Base-by-base conservation (phyloP, 2,329 filamentous ascomycete genomes). In the Xylaria multiplex region DNA sequence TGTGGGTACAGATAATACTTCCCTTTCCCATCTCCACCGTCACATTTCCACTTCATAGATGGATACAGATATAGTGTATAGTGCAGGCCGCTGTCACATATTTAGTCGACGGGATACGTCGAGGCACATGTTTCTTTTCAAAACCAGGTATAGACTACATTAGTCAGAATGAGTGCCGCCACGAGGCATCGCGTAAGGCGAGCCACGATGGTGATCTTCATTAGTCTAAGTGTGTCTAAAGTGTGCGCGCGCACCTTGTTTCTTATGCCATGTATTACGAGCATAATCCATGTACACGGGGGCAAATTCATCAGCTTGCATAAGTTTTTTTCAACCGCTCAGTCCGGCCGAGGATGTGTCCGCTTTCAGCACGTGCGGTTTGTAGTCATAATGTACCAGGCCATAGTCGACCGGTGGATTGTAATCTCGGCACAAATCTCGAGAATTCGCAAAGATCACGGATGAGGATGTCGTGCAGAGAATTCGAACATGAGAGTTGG, bases 141-240 rank as follows among this genome's bases (percentile, higher is more conserved):
- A 40, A 40, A 40, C 37, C 37, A 13, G 9, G 11, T 40, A 14
- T 40, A n/a, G 52, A 9, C 37, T 19, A 3, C 1, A 19, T 42
- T 27, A 4, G 9, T 24, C 42, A 55, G 52, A 24, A 11, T 16
- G 35, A 27, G 24, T n/a, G 9, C 9, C 9, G 19, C 35, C 37
- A 55, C 52, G 52, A 24, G 35, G 37, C 27, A 6, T 8, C 22
- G 35, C 19, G 14, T 9, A 32, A 54, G 32, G 19, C 22, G 22
- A 54, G 50, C 50, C 50, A 40, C 32, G 32, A 40, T 54, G n/a
- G 5, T 54, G n/a, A 40, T 37, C 22, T 22, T 40, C 50, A 22
- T 24, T 9, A 14, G 19, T 19, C 19, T 19, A 19, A 19, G n/a
- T n/a, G n/a, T 24, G 42, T 19, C 19, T 19, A 19, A 19, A 22